Evolutionary conservation across 2,329 filamentous ascomycete genomes (phyloP), one percentile per base, ranked within the genome.

Genomic region (Cercospora citrullina): DNA sequence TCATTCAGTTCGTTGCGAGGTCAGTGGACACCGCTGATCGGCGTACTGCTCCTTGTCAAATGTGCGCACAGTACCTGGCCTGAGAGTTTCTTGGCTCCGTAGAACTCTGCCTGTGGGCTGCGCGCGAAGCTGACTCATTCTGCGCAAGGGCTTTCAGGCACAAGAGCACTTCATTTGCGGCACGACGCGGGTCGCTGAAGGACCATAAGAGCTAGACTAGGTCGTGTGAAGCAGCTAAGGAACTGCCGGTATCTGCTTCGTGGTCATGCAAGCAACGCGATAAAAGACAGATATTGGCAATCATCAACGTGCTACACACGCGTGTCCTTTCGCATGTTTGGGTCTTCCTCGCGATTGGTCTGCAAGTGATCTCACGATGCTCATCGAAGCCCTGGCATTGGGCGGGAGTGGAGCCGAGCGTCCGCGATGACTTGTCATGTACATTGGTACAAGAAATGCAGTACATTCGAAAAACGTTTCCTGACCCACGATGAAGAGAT

Each of bases 361-460:
- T 51, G 45, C 45, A 51, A 23, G 45, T 51, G 45, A 51, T 51
- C 45, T 23, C 21, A 23, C 45, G 45, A 51, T 51, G 16, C 53
- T 31, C 26, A 58, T 58, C 28, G 53, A 10, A 6, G 30, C 53
- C 53, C 53, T 26, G 53, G 53, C 53, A 58, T 58, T 58, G 53
- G 26, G 53, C 53, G 53, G 53, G 53, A 58, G 26, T 31, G 53
- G 53, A 58, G 53, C 53, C 53, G 53, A 58, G 30, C 53, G 26
- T 58, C 53, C 53, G 53, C 30, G 53, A 21, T 58, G 53, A 58
- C 30, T 58, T 21, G 48, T 28, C 21, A 23, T 26, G 48, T 21
- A 23, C 21, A 23, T 12, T 18, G 53, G 53, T 30, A 57, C 53
- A 57, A 57, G 42, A 23, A 23, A 0, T 57, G 53, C 26, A 57